A percentile compares a stretch with the other conserved stretches of the same genome.
phyloP scores from a whole-genome alignment of 2,329 filamentous ascomycete species.

The Pseudopithomyces chartarum region DNA sequence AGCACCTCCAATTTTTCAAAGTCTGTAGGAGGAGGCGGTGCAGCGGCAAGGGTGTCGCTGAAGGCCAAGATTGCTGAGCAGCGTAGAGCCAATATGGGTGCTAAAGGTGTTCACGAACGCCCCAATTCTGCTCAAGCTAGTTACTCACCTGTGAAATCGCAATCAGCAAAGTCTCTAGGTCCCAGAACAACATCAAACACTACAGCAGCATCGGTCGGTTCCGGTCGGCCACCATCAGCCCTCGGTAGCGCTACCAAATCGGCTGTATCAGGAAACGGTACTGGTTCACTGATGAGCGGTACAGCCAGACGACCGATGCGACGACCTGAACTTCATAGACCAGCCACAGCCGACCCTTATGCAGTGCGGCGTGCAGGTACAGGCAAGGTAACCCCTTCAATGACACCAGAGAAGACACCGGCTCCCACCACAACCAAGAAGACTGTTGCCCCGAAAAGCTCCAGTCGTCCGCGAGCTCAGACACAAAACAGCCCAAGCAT shows the following conservation, averaged over 20 bases:
- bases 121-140: slow-evolving; percentile 63
- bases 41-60: slow-evolving; percentile 62
- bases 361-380: slow-evolving; percentile 41
- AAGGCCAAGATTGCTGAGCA: slow-evolving; percentile 85
- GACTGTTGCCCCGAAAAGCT: slow-evolving; percentile 37
- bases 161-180: slow-evolving; percentile 40
- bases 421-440: slow-evolving; percentile 45
- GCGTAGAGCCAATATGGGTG: slow-evolving; percentile 62
- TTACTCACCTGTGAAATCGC: slow-evolving; percentile 53
- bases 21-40: slow-evolving; percentile 54
- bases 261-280: slow-evolving; percentile 35
- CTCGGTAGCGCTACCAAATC: slow-evolving; percentile 40
- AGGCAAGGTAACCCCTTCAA: slow-evolving; percentile 52
- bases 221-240: slow-evolving; percentile 44
- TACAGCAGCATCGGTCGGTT: slow-evolving; percentile 34
- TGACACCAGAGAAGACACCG: slow-evolving; percentile 53
- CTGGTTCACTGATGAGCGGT: slow-evolving; percentile 60
- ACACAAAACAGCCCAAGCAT: slow-evolving; percentile 41
- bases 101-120: slow-evolving; percentile 54
- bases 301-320: slow-evolving; percentile 59
- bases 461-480: slow-evolving; percentile 35
- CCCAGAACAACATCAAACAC: slow-evolving; percentile 34
- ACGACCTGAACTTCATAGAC: slow-evolving; percentile 53
- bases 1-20: slow-evolving; percentile 50
- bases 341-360: slow-evolving; percentile 62